Percentiles rank a stretch among this genome's conserved stretches.
These are phyloP conservation scores for Davidsoniella eucalypti DNA, from an alignment of 2,329 filamentous ascomycete genomes.

Conservation along the genomic window DNA sequence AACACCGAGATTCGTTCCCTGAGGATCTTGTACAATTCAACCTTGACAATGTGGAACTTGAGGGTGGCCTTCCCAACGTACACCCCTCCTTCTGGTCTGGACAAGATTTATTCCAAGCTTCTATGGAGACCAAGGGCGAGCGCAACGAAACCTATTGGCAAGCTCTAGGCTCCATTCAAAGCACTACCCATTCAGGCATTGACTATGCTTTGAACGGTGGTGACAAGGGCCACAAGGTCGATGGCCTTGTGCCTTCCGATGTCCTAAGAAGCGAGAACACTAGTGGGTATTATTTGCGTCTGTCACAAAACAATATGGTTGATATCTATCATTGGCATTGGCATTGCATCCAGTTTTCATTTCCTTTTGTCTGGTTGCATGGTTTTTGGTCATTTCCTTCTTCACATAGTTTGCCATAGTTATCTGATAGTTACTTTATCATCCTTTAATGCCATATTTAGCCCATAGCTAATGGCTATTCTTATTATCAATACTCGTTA, in stretches of 20 bases:
- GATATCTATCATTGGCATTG: slow-evolving; percentile 1
- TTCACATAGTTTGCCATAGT: neutral
- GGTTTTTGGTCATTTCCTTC: neutral
- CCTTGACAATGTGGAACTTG: slow-evolving; percentile 43
- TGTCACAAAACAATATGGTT: neutral
- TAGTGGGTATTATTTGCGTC: neutral
- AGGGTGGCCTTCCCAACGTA: slow-evolving; percentile 43
- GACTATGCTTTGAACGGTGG: slow-evolving; percentile 41
- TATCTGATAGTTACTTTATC: too few species aligned
- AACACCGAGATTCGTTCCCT: slow-evolving; percentile 44
- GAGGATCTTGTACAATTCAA: slow-evolving; percentile 53
- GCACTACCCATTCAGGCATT: slow-evolving; percentile 48
- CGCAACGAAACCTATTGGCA: slow-evolving; percentile 50
- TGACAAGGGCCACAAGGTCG: slow-evolving; percentile 26
- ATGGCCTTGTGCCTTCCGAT: slow-evolving; percentile 51
- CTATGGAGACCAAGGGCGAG: slow-evolving; percentile 40
- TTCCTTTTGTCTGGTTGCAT: neutral
- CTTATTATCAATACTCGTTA: too few species aligned
- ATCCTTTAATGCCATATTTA: too few species aligned
- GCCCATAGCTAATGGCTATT: too few species aligned
- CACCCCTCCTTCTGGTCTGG: slow-evolving; percentile 51
- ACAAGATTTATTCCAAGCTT: slow-evolving; percentile 54
- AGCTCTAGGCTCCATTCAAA: slow-evolving; percentile 44
- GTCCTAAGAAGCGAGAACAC: slow-evolving; percentile 21
- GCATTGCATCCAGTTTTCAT: slow-evolving; percentile 1